Percentiles rank a stretch among this genome's conserved stretches.
phyloP scores from a whole-genome alignment of 208 protist genomes.

The Leishmania tarentolae region DNA sequence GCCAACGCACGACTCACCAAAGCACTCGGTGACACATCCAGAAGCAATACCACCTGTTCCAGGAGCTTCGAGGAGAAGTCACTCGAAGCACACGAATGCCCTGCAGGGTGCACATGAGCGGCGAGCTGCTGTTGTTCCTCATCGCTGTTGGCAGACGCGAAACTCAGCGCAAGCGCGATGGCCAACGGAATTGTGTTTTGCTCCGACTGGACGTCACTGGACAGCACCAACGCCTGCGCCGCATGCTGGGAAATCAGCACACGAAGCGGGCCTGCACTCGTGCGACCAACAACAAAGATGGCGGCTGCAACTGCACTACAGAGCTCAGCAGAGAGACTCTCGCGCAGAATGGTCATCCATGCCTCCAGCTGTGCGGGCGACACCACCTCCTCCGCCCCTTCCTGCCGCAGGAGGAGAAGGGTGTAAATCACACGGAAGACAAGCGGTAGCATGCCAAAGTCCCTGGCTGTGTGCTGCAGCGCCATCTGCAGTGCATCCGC shows the following conservation, averaged over 20 bases:
- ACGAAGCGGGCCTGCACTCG: conserved; percentile 29
- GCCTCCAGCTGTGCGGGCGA: conserved; percentile 26
- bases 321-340: conserved; percentile 42
- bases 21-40: conserved; percentile 61
- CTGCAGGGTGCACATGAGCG: background rate
- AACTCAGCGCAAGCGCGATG: conserved; percentile 7
- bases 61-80: conserved; percentile 24
- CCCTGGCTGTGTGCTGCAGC: conserved; percentile 51
- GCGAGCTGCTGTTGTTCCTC: conserved; percentile 15
- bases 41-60: conserved; percentile 67
- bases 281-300: conserved; percentile 29
- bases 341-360: conserved; percentile 32
- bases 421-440: conserved; percentile 49
- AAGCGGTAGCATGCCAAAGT: conserved; percentile 54
- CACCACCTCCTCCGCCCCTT: conserved; percentile 26
- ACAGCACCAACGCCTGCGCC: conserved; percentile 14
- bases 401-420: conserved; percentile 52
- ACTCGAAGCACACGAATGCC: background rate
- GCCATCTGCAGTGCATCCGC: conserved; percentile 52
- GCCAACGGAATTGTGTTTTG: conserved; percentile 27
- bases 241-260: conserved; percentile 19
- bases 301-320: conserved; percentile 31
- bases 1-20: conserved; percentile 34
- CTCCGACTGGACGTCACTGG: conserved; percentile 50
- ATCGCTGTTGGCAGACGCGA: background rate